Percentiles rank a stretch among this genome's conserved stretches.
phyloP scores from a whole-genome alignment of 2,329 filamentous ascomycete species.

The Colletotrichum spinosum region DNA sequence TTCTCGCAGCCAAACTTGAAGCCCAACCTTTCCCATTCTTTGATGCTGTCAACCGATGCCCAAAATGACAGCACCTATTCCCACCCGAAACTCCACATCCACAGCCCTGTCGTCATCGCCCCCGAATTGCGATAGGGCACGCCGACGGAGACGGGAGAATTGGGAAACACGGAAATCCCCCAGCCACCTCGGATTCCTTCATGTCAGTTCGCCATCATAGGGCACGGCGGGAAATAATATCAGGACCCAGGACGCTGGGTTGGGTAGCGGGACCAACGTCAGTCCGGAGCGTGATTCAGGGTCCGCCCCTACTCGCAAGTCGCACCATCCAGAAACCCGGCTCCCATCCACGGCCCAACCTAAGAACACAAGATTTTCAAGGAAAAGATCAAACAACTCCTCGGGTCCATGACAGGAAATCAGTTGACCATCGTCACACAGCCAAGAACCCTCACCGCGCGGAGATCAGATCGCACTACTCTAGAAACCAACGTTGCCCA shows the following conservation, averaged over 20 bases:
- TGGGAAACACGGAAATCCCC: no score
- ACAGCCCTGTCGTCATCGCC: conserved; percentile 5
- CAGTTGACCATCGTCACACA: conserved; percentile 7
- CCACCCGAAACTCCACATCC: conserved; percentile 1
- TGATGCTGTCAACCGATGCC: not conserved
- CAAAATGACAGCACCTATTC: not conserved
- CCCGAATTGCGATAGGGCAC: conserved; percentile 5
- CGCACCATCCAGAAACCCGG: not conserved
- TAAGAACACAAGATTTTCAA: not conserved
- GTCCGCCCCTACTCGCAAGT: conserved; percentile 20
- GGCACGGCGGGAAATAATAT: not conserved
- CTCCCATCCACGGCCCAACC: no score
- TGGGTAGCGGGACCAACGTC: not conserved
- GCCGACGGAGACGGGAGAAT: no score
- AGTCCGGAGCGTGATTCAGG: conserved; percentile 6
- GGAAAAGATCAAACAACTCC: not conserved
- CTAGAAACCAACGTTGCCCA: no score
- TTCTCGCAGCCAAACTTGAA: no score
- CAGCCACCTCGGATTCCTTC: no score
- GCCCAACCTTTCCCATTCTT: no score
- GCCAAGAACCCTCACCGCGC: not conserved
- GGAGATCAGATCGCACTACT: no score
- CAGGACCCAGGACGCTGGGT: no score
- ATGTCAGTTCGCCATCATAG: not conserved
- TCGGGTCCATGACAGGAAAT: not conserved